Evolutionary conservation across 768 basidiomycete species (phyloP).

Genomic region (Leccinum boreale): DNA sequence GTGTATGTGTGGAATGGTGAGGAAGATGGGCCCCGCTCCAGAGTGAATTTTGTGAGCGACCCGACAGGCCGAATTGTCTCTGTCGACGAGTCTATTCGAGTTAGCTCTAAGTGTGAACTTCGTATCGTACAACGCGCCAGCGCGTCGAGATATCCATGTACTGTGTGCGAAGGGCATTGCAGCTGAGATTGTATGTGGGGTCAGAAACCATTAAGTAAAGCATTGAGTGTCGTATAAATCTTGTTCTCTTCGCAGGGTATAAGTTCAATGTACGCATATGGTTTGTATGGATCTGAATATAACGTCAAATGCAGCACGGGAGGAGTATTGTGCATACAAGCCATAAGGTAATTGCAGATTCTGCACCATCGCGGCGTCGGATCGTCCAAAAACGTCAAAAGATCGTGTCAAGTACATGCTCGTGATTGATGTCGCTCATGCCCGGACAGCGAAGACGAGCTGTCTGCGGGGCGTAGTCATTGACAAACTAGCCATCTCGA

Average conservation of each 20-base stretch:
- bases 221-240: neutral
- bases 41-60: neutral
- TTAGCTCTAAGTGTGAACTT: neutral
- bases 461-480: neutral
- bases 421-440: neutral
- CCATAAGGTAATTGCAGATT: slow-evolving; percentile 3
- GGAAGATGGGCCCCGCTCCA: neutral
- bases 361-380: neutral
- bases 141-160: slow-evolving; percentile 6
- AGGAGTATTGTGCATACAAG: slow-evolving; percentile 5
- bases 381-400: slow-evolving; percentile 4
- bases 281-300: neutral
- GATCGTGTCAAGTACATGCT: neutral
- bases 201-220: neutral
- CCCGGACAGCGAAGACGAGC: neutral
- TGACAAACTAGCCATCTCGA: slow-evolving; percentile 11
- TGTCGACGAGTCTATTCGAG: neutral
- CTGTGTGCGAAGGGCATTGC: slow-evolving; percentile 1
- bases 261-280: neutral
- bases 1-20: slow-evolving; percentile 1
- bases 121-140: slow-evolving; percentile 25
- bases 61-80: neutral
- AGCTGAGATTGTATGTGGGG: neutral
- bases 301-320: neutral
- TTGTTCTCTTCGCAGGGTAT: neutral